A percentile compares a stretch with the other conserved stretches of the same genome.
These are phyloP conservation scores for Sordaria brevicollis DNA, from an alignment of 495 filamentous ascomycete genomes.

Conservation along the genomic window DNA sequence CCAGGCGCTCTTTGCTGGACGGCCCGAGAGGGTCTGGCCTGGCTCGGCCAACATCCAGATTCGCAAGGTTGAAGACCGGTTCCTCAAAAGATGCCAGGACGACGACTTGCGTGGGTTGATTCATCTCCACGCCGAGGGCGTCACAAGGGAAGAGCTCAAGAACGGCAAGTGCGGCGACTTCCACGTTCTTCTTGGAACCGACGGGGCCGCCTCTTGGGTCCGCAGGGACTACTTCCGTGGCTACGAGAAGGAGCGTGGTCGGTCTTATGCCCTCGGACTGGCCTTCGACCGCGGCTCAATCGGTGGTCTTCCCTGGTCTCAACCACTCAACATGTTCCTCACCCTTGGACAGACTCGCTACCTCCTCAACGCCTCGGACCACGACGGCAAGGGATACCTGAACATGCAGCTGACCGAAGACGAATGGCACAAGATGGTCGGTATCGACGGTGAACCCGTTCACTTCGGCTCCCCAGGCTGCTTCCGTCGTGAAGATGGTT, in stretches of 20 bases:
- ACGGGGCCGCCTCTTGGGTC: constrained; percentile 28
- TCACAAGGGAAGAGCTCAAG: constrained; percentile 19
- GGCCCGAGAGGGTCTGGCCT: constrained; percentile 24
- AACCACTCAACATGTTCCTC: constrained; percentile 31
- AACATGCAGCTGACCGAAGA: constrained; percentile 33
- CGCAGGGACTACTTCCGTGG: constrained; percentile 23
- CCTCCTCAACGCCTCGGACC: constrained; percentile 27
- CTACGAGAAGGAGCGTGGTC: constrained; percentile 29
- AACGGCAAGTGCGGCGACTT: constrained; percentile 27
- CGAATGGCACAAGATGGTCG: constrained; percentile 30
- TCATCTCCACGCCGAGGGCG: constrained; percentile 23
- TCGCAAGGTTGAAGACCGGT: constrained; percentile 30
- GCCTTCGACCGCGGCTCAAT: constrained; percentile 24
- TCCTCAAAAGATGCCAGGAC: constrained; percentile 25
- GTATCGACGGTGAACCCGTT: constrained; percentile 23
- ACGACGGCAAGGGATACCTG: constrained; percentile 26
- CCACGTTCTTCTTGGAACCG: constrained; percentile 27
- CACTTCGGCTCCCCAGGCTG: constrained; percentile 27
- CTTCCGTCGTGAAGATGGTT: constrained; percentile 18
- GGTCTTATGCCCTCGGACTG: constrained; percentile 26
- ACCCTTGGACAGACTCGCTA: constrained; percentile 30
- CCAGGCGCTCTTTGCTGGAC: constrained; percentile 19
- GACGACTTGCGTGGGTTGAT: constrained; percentile 23
- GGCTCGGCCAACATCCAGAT: constrained; percentile 28
- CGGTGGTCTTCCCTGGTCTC: constrained; percentile 25